Evolutionary conservation across 345 rosid genomes (phyloP).

Genomic region (Camelina laxa): DNA sequence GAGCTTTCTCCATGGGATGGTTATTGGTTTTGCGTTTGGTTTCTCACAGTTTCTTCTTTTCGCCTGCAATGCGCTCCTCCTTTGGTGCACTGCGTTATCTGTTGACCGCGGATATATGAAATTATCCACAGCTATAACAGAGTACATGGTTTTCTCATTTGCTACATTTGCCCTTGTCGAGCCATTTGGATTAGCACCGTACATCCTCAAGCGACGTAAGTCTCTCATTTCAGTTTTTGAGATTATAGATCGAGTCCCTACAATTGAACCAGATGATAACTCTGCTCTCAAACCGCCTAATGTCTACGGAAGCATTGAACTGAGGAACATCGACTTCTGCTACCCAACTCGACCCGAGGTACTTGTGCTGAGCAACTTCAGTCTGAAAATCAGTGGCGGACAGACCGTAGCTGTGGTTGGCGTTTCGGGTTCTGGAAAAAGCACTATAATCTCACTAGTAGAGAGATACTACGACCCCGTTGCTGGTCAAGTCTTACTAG

Average conservation of each 20-base stretch:
- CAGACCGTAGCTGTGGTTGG: slow-evolving; percentile 97
- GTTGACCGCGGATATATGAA: slow-evolving; percentile 54
- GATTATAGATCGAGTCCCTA: slow-evolving; percentile 90
- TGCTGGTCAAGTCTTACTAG: slow-evolving; percentile 94
- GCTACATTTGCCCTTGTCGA: slow-evolving; percentile 98
- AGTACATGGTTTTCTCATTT: slow-evolving; percentile 95
- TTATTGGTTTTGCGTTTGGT: slow-evolving; percentile 95
- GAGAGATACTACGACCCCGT: slow-evolving; percentile 97
- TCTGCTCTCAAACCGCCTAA: slow-evolving; percentile 90
- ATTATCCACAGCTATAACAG: slow-evolving; percentile 80
- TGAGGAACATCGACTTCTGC: slow-evolving; percentile 93
- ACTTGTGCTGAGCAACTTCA: slow-evolving; percentile 93
- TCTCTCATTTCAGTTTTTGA: slow-evolving; percentile 94
- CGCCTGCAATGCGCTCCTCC: slow-evolving; percentile 97
- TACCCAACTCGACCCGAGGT: slow-evolving; percentile 96
- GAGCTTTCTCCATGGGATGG: slow-evolving; percentile 93
- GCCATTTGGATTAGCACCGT: slow-evolving; percentile 99
- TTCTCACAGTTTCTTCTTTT: slow-evolving; percentile 98
- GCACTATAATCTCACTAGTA: slow-evolving; percentile 89
- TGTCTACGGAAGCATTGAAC: slow-evolving; percentile 95
- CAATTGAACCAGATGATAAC: slow-evolving; percentile 96
- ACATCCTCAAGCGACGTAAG: slow-evolving; percentile 87
- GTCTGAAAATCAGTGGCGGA: slow-evolving; percentile 93
- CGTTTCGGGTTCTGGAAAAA: slow-evolving; percentile 98
- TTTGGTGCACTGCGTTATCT: slow-evolving; percentile 85